These are phyloP conservation scores for Tolypocladium album DNA, from an alignment of 2,329 filamentous ascomycete genomes.

Conservation along the genomic window DNA sequence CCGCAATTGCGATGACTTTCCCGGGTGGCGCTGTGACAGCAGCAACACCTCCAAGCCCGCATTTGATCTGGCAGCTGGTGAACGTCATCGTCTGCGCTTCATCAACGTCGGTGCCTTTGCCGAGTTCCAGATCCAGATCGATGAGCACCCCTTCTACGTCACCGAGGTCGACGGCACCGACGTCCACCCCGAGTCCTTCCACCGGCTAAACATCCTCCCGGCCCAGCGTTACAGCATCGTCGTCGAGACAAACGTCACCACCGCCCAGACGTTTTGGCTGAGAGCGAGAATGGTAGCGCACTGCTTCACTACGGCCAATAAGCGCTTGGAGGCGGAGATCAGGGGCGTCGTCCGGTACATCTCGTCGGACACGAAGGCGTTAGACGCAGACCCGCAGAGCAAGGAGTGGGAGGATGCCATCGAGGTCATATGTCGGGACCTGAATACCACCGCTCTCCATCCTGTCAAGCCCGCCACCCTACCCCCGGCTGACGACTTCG, in stretches of 20 bases:
- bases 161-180: slow-evolving; percentile 63
- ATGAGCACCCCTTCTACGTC: slow-evolving; percentile 53
- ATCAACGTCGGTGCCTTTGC: slow-evolving; percentile 63
- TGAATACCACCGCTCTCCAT: slow-evolving; percentile 37
- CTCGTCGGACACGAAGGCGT: accelerated
- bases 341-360: slow-evolving; percentile 20
- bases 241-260: slow-evolving; percentile 47
- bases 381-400: slow-evolving; percentile 19
- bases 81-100: slow-evolving; percentile 55
- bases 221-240: slow-evolving; percentile 63
- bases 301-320: slow-evolving; percentile 24
- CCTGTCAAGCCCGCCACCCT: slow-evolving; percentile 23
- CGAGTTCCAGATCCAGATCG: slow-evolving; percentile 60
- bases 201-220: slow-evolving; percentile 54
- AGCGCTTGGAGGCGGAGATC: slow-evolving; percentile 17
- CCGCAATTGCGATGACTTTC: slow-evolving; percentile 22
- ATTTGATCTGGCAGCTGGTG: slow-evolving; percentile 38
- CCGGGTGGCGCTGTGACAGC: slow-evolving; percentile 32
- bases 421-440: slow-evolving; percentile 38
- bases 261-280: slow-evolving; percentile 48
- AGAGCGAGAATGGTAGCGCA: slow-evolving; percentile 37
- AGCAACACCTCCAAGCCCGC: slow-evolving; percentile 24
- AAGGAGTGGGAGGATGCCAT: slow-evolving; percentile 38
- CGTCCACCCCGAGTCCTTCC: slow-evolving; percentile 46
- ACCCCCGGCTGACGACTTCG: slow-evolving; percentile 25